Evolutionary conservation across 306 rosid species (phyloP).

Genomic region (Betula pendula): DNA sequence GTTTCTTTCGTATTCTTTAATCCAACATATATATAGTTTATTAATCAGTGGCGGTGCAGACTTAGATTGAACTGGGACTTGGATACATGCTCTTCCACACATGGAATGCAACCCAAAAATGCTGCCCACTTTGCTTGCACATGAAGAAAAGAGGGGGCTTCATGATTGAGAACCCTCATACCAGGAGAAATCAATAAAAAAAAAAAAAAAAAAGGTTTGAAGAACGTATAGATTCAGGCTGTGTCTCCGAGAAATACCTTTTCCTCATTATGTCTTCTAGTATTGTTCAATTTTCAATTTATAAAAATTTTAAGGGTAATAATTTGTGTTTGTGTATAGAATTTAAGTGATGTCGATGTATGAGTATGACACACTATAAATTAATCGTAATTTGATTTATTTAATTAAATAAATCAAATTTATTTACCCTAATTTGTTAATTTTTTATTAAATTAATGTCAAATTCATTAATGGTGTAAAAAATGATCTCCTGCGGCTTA

Average conservation of each 20-base stretch:
- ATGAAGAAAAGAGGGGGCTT: conserved; percentile 33
- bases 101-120: conserved; percentile 17
- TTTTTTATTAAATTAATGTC: too few relatives aligned
- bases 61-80: not conserved
- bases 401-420: too few relatives aligned
- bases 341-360: too few relatives aligned
- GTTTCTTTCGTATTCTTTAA: conserved; percentile 12
- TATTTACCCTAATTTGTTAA: too few relatives aligned
- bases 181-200: too few relatives aligned
- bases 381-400: too few relatives aligned
- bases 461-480: too few relatives aligned
- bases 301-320: conserved; percentile 11
- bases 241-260: not conserved
- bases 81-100: not conserved
- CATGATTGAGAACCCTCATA: not conserved
- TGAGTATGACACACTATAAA: too few relatives aligned
- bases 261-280: not conserved
- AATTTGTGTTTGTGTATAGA: too few relatives aligned
- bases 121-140: conserved; percentile 45
- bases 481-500: too few relatives aligned
- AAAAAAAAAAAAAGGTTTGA: not conserved
- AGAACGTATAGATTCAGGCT: conserved; percentile 33
- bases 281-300: not conserved
- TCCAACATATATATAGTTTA: not conserved
- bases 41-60: not conserved